A percentile compares a stretch with the other conserved stretches of the same genome.
phyloP scores from a whole-genome alignment of 257 asterid species.

The Craterostigma plantagineum region DNA sequence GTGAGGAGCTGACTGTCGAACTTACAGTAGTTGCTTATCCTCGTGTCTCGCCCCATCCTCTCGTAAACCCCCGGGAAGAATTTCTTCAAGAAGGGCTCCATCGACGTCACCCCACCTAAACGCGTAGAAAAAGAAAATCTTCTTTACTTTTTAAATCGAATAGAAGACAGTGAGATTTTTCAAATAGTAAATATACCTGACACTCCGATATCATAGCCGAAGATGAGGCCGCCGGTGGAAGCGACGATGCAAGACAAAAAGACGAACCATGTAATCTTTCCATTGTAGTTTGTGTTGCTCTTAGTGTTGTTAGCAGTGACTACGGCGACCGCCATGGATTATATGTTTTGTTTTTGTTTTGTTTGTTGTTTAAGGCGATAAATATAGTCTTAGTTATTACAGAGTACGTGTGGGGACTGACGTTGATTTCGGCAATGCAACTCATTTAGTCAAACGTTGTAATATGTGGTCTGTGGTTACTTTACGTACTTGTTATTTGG shows the following conservation, averaged over 20 bases:
- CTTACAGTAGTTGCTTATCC: constrained; percentile 64
- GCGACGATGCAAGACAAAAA: constrained; percentile 60
- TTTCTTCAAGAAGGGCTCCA: constrained; percentile 51
- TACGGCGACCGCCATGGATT: too few species aligned
- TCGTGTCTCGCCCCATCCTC: constrained; percentile 35
- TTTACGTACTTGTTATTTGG: too few species aligned
- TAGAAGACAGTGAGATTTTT: not conserved
- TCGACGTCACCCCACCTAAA: constrained; percentile 79
- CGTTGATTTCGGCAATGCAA: too few species aligned
- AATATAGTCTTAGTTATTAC: too few species aligned
- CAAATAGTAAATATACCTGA: constrained; percentile 29
- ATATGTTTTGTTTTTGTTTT: too few species aligned
- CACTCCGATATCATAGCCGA: constrained; percentile 81
- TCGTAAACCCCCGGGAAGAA: constrained; percentile 45
- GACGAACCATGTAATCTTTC: constrained; percentile 41
- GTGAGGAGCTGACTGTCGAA: constrained; percentile 54
- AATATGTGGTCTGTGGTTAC: too few species aligned
- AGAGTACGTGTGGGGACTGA: too few species aligned
- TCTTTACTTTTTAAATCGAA: not conserved
- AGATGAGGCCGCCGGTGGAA: constrained; percentile 67
- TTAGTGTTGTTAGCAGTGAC: too few species aligned
- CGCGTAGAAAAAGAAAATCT: not conserved
- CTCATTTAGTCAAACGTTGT: too few species aligned
- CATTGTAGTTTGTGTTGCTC: constrained; percentile 27
- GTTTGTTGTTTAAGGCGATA: too few species aligned